Evolutionary conservation across 139 green algal species (phyloP).

Genomic region (Dunaliella primolecta): DNA sequence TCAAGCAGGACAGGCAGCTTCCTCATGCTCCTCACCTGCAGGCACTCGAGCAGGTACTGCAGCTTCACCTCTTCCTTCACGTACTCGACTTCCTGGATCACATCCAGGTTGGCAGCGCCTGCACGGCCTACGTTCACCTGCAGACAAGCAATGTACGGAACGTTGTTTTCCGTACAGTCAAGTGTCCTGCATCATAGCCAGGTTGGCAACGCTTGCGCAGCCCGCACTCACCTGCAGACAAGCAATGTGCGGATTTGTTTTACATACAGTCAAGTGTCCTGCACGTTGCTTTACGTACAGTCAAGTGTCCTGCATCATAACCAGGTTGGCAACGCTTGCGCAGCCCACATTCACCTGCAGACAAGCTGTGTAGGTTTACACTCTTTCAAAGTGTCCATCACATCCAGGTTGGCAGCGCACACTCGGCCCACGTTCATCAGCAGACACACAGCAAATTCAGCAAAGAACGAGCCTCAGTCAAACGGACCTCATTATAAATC

Average conservation of each 20-base stretch:
- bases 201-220: conserved; percentile 83
- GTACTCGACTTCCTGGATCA: conserved; percentile 99
- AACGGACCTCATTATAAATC: too few relatives aligned
- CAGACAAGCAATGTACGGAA: not conserved
- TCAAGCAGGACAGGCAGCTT: conserved; percentile 95
- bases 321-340: conserved; percentile 88
- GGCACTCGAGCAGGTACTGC: conserved; percentile 88
- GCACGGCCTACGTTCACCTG: conserved; percentile 58
- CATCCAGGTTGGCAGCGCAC: not conserved
- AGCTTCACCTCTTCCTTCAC: conserved; percentile 98
- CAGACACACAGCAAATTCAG: too few relatives aligned
- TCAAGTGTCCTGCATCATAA: not conserved
- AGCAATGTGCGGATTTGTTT: too few relatives aligned
- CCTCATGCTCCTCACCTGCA: conserved; percentile 58
- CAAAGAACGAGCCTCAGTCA: too few relatives aligned
- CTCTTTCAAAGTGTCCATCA: too few relatives aligned
- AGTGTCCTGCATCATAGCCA: conserved; percentile 35
- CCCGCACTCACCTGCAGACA: conserved; percentile 50
- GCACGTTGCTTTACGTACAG: not conserved
- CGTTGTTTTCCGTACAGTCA: not conserved
- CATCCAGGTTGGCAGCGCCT: conserved; percentile 93
- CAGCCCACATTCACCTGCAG: conserved; percentile 54
- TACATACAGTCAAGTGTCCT: conserved; percentile 22
- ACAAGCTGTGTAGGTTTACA: too few relatives aligned
- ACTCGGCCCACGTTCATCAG: not conserved